Evolutionary conservation across 192 early-diverging fungal species (phyloP), one percentile per base, ranked within the genome.

Genomic region (Backusella westeae): DNA sequence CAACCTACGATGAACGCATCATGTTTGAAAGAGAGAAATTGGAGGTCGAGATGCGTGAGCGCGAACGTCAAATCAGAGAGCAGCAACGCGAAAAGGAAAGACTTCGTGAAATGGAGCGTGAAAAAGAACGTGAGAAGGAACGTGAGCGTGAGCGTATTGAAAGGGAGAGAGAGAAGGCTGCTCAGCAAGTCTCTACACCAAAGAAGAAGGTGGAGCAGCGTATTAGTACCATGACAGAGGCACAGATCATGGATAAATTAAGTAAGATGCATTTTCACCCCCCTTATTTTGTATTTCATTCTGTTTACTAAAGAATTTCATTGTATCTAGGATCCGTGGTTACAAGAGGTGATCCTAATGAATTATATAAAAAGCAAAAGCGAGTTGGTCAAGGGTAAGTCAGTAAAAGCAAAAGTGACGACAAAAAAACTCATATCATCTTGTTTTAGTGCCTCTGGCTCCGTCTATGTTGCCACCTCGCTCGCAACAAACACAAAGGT

Each of bases 351-450:
- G 97, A 99, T 82, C 98, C 98, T 36, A 95, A 92, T 74, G 80
- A 86, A 9, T 80, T 97, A 65, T 99, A 98, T 86, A 92, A 92
- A 76, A 98, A 98, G 80, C 85, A 97, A 75, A 96, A 96, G 85
- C 96, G 97, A 85, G 93, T 99, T 73, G 98, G 98, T 6, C 97
- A 98, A 89, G 96, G 97, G 91, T 93, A 87, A 75, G 82, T 56
- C 12, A 0, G 34, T 9, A 21, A 21, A 26, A 36, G n/a, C 67
- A 19, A 6, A 44, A 17, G 42, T 17, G 15, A 17, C 12, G 14
- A 19, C 12, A 44, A 1, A 17, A 17, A 39, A 39, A 39, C 42
- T 44, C 14, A 44, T 15, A 44, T 32, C 15, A 4, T 0, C 3
- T 19, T 17, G 3, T 19, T 44, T 7, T 69, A 91, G 91, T 82